Conservation (phyloP, 495 filamentous ascomycete genomes). For the Saxispiralis lemnorum region DNA sequence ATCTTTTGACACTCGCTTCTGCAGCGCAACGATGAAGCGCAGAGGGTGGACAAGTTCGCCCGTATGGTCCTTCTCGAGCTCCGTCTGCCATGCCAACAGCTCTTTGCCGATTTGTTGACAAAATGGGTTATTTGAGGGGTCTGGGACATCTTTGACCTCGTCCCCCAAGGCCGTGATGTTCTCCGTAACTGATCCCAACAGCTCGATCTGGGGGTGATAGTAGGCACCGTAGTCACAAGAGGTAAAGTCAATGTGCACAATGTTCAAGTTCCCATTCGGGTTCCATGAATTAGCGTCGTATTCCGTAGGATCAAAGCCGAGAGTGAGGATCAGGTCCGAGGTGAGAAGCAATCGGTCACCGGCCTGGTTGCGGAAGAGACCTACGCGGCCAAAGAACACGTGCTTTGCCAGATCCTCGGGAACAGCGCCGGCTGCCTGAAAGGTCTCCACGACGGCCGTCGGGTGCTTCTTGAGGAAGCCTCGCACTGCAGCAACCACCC, state of each 20-base stretch:
- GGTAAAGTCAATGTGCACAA: constrained; percentile 23
- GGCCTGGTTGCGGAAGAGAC: constrained; percentile 27
- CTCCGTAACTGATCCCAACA: constrained; percentile 19
- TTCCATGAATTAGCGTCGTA: constrained; percentile 26
- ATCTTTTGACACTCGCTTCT: constrained; percentile 15
- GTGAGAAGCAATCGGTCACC: constrained; percentile 23
- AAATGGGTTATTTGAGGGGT: constrained; percentile 14
- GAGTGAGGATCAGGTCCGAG: constrained; percentile 23
- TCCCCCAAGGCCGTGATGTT: constrained; percentile 19
- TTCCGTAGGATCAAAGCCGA: constrained; percentile 27
- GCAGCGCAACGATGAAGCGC: constrained; percentile 23
- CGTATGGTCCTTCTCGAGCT: constrained; percentile 6
- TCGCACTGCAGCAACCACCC: constrained; percentile 20
- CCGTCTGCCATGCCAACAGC: constrained; percentile 15
- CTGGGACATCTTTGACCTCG: constrained; percentile 10
- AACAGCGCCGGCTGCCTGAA: constrained; percentile 26
- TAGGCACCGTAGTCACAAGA: constrained; percentile 20
- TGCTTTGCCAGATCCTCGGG: constrained; percentile 20
- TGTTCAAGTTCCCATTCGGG: constrained; percentile 14
- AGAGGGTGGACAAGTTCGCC: constrained; percentile 21
- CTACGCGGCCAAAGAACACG: constrained; percentile 26
- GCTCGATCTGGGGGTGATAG: constrained; percentile 22
- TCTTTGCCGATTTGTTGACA: constrained; percentile 13
- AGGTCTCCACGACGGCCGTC: constrained; percentile 27
- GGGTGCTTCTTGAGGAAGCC: constrained; percentile 20